Evolutionary conservation across 2,329 filamentous ascomycete genomes (phyloP), one percentile per base, ranked within the genome.

Genomic region (Septoria linicola): DNA sequence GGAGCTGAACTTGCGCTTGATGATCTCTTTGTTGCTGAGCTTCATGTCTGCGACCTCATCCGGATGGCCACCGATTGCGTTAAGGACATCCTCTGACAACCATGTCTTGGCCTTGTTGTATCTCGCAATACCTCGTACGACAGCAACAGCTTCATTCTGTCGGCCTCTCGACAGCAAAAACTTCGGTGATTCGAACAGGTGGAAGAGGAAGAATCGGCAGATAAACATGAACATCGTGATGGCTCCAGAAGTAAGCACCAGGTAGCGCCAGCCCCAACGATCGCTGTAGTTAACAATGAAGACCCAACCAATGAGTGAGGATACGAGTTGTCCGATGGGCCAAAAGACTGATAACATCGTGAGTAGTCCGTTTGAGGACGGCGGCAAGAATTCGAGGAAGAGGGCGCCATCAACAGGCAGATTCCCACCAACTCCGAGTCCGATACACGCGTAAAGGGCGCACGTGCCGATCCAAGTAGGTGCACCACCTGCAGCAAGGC

Each of bases 271-370:
- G 35, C 88, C 88, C 71, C 72, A 75, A 60, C 87, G 79, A 39
- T 87, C 77, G 3, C 77, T 75, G 45, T 47, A 65, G 41, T 64
- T 59, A 1, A 52, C 43, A 32, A 64, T 57, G 50, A 62, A 57
- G 3, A 41, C 47, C 62, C 61, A 64, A 11, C 60, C 62, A 17
- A 63, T 46, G 4, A 87, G 70, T 2, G 83, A 85, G 1, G 86
- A 83, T 49, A 85, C 78, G 6, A 95, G 76, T 65, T 93, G 88
- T 4, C 89, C 89, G 14, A 95, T 72, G 0, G 89, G 87, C 88
- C 89, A 95, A 85, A 88, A 93, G 6, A 90, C 80, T 5, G 87
- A 89, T n/a, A 95, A 76, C 41, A 92, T 76, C 0, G 88, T 93
- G 23, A 87, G 85, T n/a, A 91, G 72, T 63, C 88, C 90, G 5